Conservation (phyloP, 2,329 filamentous ascomycete species). For the Fusarium fujikuroi region DNA sequence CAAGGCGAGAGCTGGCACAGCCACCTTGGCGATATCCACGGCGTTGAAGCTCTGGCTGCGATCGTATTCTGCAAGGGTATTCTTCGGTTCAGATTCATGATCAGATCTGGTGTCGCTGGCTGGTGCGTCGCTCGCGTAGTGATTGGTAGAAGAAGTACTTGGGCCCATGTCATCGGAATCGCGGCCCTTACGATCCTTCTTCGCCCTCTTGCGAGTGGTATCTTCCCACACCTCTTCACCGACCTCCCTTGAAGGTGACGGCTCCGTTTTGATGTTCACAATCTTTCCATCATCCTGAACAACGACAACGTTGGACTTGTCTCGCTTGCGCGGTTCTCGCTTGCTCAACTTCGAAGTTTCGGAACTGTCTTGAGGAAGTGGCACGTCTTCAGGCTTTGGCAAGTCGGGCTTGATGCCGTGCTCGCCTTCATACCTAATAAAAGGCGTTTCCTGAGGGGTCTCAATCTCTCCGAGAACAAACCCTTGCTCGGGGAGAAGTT, state of each 20-base stretch:
- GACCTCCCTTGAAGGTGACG: conserved; percentile 27
- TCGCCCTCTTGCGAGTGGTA: conserved; percentile 47
- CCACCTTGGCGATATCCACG: conserved; percentile 26
- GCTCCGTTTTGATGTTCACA: conserved; percentile 27
- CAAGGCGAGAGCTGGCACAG: conserved; percentile 34
- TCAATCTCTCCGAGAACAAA: conserved; percentile 62
- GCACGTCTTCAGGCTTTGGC: conserved; percentile 31
- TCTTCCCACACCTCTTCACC: conserved; percentile 44
- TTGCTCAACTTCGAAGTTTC: conserved; percentile 46
- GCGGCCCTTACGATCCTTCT: conserved; percentile 46
- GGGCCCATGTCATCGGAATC: conserved; percentile 42
- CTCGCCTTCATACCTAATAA: conserved; percentile 32
- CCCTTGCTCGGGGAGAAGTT: conserved; percentile 50
- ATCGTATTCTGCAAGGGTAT: conserved; percentile 15
- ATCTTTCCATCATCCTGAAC: conserved; percentile 42
- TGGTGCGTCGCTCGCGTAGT: conserved; percentile 39
- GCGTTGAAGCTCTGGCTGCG: conserved; percentile 17
- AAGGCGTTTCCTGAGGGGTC: conserved; percentile 50
- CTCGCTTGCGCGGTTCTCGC: conserved; percentile 55
- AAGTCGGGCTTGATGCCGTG: conserved; percentile 10
- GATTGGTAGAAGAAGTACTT: conserved; percentile 45
- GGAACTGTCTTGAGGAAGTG: conserved; percentile 40
- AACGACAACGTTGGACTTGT: conserved; percentile 48
- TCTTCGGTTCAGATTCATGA: conserved; percentile 20
- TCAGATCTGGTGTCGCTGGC: conserved; percentile 25